Evolutionary conservation across 495 filamentous ascomycete species (phyloP).

Genomic region (Aspergillus campestris): DNA sequence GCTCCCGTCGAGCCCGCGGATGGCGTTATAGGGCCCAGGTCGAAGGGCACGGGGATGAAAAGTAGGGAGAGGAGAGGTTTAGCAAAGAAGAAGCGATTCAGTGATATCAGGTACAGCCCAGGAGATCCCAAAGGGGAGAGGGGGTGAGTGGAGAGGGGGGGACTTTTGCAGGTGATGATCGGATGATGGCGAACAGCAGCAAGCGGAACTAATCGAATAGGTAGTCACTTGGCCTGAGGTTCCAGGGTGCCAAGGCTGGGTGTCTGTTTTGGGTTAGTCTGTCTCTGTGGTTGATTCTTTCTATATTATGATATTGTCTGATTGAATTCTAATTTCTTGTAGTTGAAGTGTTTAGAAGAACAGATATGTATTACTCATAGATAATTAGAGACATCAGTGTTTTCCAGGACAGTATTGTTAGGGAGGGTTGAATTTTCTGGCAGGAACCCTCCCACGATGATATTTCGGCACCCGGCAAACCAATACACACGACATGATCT

Average conservation of each 20-base stretch:
- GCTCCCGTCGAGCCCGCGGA: constrained; percentile 26
- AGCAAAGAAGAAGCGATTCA: constrained; percentile 9
- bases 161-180: constrained; percentile 18
- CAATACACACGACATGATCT: background rate
- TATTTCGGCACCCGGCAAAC: too few relatives aligned
- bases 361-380: too few relatives aligned
- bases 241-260: constrained; percentile 30
- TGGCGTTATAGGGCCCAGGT: constrained; percentile 13
- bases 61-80: constrained; percentile 11
- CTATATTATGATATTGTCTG: too few relatives aligned
- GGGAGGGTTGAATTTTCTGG: too few relatives aligned
- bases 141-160: constrained; percentile 12
- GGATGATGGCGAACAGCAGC: constrained; percentile 10
- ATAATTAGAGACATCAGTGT: too few relatives aligned
- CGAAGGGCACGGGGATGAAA: constrained; percentile 1
- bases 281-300: background rate
- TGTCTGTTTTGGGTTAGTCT: constrained; percentile 41
- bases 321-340: too few relatives aligned
- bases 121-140: constrained; percentile 21
- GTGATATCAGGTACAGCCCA: constrained; percentile 19
- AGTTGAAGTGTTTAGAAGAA: too few relatives aligned
- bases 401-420: too few relatives aligned
- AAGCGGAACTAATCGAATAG: background rate
- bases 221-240: constrained; percentile 16
- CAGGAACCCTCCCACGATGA: too few relatives aligned